A percentile compares a stretch with the other conserved stretches of the same genome.
These are phyloP conservation scores for Oryza longistaminata DNA, from an alignment of 176 grass and related monocot species.

Conservation along the genomic window DNA sequence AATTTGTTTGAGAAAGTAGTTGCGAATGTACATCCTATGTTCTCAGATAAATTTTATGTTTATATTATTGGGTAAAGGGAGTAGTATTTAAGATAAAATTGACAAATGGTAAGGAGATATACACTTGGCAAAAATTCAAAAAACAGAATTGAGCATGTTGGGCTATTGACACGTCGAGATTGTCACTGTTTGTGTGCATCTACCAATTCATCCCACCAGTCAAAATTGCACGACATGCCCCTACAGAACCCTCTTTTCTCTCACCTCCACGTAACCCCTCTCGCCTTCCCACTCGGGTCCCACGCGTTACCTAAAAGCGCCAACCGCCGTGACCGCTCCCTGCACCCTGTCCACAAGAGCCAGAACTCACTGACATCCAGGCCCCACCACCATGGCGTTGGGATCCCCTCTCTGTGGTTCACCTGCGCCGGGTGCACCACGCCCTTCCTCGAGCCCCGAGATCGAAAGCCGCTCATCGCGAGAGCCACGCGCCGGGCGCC, in stretches of 20 bases:
- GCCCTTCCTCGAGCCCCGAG: conserved; percentile 35
- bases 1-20: too few species aligned
- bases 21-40: too few species aligned
- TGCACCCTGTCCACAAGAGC: neutral
- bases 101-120: neutral
- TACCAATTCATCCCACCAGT: conserved; percentile 31
- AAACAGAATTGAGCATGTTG: neutral
- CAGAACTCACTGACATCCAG: fast-evolving
- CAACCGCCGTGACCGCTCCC: neutral
- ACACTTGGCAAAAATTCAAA: neutral
- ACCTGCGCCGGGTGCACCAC: conserved; percentile 29
- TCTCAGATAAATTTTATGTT: too few species aligned
- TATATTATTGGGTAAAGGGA: too few species aligned
- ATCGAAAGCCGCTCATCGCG: conserved; percentile 20
- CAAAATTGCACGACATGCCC: conserved; percentile 36
- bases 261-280: conserved; percentile 47
- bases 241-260: conserved; percentile 7
- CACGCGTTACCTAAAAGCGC: conserved; percentile 44
- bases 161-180: neutral
- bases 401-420: neutral
- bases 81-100: too few species aligned
- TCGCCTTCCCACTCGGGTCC: neutral
- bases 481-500: conserved; percentile 22
- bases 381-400: neutral
- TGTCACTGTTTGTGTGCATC: conserved; percentile 21